Base-by-base conservation (phyloP, 345 rosid species). In the Acer campestre region DNA sequence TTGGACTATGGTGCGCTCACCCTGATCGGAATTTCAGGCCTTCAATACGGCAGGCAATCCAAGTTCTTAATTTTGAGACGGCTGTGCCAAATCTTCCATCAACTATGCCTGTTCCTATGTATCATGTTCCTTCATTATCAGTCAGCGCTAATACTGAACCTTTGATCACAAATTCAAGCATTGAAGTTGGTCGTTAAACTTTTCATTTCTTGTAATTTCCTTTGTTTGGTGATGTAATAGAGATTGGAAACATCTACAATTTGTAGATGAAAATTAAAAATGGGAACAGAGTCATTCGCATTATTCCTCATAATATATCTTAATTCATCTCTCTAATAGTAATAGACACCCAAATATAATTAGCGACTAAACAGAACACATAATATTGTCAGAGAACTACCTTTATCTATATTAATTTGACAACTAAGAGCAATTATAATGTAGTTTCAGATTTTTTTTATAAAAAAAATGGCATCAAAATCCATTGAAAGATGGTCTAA, bases 1-100 rank as follows among this genome's bases (percentile, higher is more conserved):
- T 78, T 10, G 80, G 80, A 9, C 7, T 82, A 29, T 78, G 79
- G 84, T 82, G 82, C 49, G 74, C 75, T 4, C 75, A 75, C 38
- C 82, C 82, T 13, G 77, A 67, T 42, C 66, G 6, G n/a, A 75
- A 10, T n/a, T 0, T 68, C n/a, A 78, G 84, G 79, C 81, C 84
- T 2, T 81, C 81, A 10, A 74, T 81, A 12, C 63, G 79, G 29
- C 81, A 74, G 35, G 81, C 76, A n/a, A 14, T 68, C 0, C 56
- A 44, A 14, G 71, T 68, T 44, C 71, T 68, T 68, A 68, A 68
- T 13, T 68, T 18, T 13, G 71, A 68, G 71, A 49, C 56, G 1
- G 71, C 12, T 25, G 1, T 68, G 25, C 71, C 71, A 44, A 20
- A 11, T 68, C 71, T 68, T 22, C 71, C 71, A 9, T 10, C 22